Evolutionary conservation across 441 rosid species (phyloP).

Genomic region (Adansonia rubrostipa): DNA sequence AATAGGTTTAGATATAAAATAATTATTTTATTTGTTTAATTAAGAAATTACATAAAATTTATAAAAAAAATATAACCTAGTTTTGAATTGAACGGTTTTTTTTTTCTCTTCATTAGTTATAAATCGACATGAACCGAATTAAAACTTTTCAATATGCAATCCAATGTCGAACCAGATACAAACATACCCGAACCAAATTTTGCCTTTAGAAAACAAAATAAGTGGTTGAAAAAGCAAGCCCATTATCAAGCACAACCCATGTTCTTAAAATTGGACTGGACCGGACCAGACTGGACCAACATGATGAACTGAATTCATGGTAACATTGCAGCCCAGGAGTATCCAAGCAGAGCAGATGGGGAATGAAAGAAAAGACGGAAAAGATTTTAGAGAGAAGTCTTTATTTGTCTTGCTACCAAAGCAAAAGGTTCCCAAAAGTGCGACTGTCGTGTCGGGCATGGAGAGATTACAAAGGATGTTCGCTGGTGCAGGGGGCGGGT

Average conservation of each 20-base stretch:
- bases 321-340: not conserved
- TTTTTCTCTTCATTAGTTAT: too few species aligned
- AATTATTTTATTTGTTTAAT: too few species aligned
- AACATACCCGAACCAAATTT: too few species aligned
- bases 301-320: not conserved
- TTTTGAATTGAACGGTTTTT: too few species aligned
- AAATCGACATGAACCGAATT: too few species aligned
- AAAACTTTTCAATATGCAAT: too few species aligned
- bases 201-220: too few species aligned
- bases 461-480: slow-evolving; percentile 83
- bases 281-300: not conserved
- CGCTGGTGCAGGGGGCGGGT: slow-evolving; percentile 76
- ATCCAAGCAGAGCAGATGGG: not conserved
- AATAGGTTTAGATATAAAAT: too few species aligned
- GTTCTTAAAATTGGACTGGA: not conserved
- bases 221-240: not conserved
- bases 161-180: too few species aligned
- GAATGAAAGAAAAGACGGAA: not conserved
- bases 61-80: too few species aligned
- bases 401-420: not conserved
- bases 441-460: slow-evolving; percentile 51
- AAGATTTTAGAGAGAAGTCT: not conserved
- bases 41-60: too few species aligned
- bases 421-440: not conserved
- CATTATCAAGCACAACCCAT: not conserved